A percentile compares a stretch with the other conserved stretches of the same genome.
Conservation (phyloP, 441 rosid species). For the Rhodomyrtus psidioides region DNA sequence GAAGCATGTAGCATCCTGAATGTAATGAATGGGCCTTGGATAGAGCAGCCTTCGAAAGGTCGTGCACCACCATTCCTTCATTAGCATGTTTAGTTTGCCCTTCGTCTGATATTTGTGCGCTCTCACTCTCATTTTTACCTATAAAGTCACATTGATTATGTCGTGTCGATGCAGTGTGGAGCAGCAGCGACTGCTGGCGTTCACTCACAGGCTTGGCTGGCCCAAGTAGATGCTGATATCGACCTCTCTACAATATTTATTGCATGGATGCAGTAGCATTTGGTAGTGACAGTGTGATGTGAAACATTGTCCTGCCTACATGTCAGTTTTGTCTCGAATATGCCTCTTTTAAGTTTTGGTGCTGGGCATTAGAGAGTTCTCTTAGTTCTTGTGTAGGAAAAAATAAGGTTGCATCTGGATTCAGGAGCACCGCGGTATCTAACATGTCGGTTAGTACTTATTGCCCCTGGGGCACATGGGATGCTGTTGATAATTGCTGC, state of each 20-base stretch:
- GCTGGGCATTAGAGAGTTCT: neutral
- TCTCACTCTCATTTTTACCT: neutral
- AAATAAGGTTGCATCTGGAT: neutral
- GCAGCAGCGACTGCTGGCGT: slow-evolving; percentile 68
- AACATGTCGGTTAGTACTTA: neutral
- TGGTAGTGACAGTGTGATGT: neutral
- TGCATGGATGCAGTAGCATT: neutral
- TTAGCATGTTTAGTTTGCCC: neutral
- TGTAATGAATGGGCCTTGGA: slow-evolving; percentile 98
- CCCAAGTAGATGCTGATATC: slow-evolving; percentile 23
- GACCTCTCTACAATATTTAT: neutral
- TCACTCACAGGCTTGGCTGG: slow-evolving; percentile 34
- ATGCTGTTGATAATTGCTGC: neutral
- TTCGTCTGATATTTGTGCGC: neutral
- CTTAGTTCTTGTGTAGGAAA: neutral
- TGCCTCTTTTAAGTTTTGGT: neutral
- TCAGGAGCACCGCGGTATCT: neutral
- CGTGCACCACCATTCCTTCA: neutral
- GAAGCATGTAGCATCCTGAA: slow-evolving; percentile 90
- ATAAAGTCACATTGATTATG: neutral
- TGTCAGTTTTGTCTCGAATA: neutral
- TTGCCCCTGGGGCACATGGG: neutral
- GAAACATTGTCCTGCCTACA: neutral
- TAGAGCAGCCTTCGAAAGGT: slow-evolving; percentile 81
- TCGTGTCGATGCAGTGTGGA: slow-evolving; percentile 46